Conservation (phyloP, 169 alveolate species). For the Eimeria sp. region DNA sequence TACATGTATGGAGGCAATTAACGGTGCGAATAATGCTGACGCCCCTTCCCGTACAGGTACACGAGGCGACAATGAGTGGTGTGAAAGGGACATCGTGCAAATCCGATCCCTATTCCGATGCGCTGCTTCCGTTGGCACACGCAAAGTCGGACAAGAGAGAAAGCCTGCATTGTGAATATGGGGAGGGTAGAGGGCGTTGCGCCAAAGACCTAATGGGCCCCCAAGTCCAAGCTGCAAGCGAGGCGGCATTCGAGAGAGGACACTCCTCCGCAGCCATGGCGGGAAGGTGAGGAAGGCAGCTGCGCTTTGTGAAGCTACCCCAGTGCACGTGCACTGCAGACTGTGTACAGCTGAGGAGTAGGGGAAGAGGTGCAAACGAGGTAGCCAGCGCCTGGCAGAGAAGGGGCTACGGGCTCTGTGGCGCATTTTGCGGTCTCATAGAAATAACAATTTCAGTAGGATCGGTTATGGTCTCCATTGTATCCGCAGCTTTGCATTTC, state of each 20-base stretch:
- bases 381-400: background rate
- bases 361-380: background rate
- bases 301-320: background rate
- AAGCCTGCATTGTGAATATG: background rate
- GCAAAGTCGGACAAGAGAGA: constrained; percentile 8
- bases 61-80: constrained; percentile 76
- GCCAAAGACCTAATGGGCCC: constrained; percentile 65
- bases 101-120: constrained; percentile 5
- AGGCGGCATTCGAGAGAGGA: constrained; percentile 86
- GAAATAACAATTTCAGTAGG: too few species aligned
- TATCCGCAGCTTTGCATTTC: constrained; percentile 85
- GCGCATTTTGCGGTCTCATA: background rate
- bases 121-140: constrained; percentile 26
- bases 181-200: background rate
- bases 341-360: background rate
- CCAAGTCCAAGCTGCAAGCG: constrained; percentile 75
- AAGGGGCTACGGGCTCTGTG: background rate
- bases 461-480: background rate
- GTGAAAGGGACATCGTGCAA: constrained; percentile 62
- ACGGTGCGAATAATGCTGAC: background rate
- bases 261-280: constrained; percentile 90
- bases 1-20: background rate
- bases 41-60: constrained; percentile 44
- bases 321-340: background rate
- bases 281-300: constrained; percentile 80